Conservation (phyloP, 139 green algal genomes). For the Raphidocelis subcapitata region DNA sequence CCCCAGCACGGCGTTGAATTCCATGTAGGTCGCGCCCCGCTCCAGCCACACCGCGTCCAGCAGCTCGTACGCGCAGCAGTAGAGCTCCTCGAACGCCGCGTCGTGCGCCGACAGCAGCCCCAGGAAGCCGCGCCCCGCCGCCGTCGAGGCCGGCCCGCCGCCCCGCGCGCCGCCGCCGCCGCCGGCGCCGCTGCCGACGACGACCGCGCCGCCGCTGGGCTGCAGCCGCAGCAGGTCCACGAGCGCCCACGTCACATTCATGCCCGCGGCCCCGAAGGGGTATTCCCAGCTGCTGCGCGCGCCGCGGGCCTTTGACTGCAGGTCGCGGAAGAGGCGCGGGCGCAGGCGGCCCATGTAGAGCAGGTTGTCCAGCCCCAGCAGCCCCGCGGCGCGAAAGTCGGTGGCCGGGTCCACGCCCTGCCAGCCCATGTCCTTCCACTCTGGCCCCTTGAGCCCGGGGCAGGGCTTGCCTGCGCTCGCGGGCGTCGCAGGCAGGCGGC, state of each 20-base stretch:
- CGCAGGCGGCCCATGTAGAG: constrained; percentile 66
- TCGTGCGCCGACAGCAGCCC: constrained; percentile 31
- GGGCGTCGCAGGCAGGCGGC: not conserved
- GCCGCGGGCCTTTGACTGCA: constrained; percentile 20
- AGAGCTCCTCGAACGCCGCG: constrained; percentile 62
- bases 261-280: constrained; percentile 82
- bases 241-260: constrained; percentile 87
- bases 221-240: constrained; percentile 42
- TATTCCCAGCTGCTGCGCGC: constrained; percentile 75
- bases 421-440: constrained; percentile 87
- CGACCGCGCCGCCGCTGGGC: not conserved
- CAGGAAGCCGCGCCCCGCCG: constrained; percentile 39
- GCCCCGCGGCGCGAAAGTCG: constrained; percentile 77
- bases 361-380: constrained; percentile 78
- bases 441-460: constrained; percentile 28
- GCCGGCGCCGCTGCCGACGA: not conserved
- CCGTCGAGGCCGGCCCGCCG: not conserved
- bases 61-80: constrained; percentile 49
- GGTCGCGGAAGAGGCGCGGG: constrained; percentile 33
- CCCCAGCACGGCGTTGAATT: constrained; percentile 61
- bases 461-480: constrained; percentile 17
- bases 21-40: constrained; percentile 57
- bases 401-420: constrained; percentile 71
- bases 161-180: not conserved
- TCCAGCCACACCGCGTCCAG: constrained; percentile 67